Percentiles rank a stretch among this genome's conserved stretches.
Conservation (phyloP, 257 asterid genomes). For the Solanum verrucosum region DNA sequence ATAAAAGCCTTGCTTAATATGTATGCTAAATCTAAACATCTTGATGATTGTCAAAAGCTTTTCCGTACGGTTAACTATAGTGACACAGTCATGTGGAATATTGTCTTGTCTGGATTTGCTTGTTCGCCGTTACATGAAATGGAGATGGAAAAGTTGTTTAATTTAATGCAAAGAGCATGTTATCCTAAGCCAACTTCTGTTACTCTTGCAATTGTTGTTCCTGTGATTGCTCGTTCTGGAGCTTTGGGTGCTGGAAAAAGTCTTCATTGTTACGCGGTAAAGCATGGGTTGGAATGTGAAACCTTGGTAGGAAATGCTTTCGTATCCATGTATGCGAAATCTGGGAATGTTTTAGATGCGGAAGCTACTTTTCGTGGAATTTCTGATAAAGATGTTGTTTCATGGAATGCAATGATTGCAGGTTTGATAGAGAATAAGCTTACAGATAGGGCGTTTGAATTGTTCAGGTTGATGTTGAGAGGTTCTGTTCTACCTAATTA, state of each 20-base stretch:
- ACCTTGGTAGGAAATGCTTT: constrained; percentile 77
- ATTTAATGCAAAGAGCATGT: constrained; percentile 21
- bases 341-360: constrained; percentile 48
- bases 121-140: constrained; percentile 37
- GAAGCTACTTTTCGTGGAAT: constrained; percentile 40
- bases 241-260: constrained; percentile 34
- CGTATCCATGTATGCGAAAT: constrained; percentile 74
- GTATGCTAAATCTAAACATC: constrained; percentile 72
- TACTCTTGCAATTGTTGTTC: constrained; percentile 63
- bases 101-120: constrained; percentile 60
- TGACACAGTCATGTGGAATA: constrained; percentile 75
- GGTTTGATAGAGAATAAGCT: constrained; percentile 62
- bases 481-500: constrained; percentile 44
- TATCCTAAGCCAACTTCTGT: constrained; percentile 46
- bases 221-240: constrained; percentile 45
- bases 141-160: constrained; percentile 38
- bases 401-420: constrained; percentile 76
- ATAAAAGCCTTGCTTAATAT: constrained; percentile 64
- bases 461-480: constrained; percentile 45
- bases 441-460: constrained; percentile 31
- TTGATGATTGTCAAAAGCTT: constrained; percentile 46
- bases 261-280: constrained; percentile 49
- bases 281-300: constrained; percentile 53
- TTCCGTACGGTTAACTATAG: constrained; percentile 26
- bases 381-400: constrained; percentile 61